These are phyloP conservation scores for Candida namnaoensis DNA, from an alignment of 805 yeast genomes.

Conservation along the genomic window DNA sequence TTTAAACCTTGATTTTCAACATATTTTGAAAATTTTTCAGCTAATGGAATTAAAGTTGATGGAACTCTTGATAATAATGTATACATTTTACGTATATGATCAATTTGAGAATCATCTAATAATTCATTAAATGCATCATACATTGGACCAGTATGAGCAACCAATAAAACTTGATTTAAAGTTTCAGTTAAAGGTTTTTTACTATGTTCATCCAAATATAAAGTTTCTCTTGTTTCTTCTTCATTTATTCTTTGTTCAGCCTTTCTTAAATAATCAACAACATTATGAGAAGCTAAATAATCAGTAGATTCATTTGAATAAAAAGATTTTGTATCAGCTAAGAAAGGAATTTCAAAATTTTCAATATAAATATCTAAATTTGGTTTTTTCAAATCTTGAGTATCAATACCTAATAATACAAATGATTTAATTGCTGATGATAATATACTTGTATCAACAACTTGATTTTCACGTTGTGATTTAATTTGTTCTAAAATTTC, in stretches of 20 bases:
- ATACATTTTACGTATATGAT: conserved; percentile 74
- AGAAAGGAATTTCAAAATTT: conserved; percentile 69
- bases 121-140: conserved; percentile 71
- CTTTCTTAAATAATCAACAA: conserved; percentile 83
- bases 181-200: conserved; percentile 68
- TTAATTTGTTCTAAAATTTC: conserved; percentile 74
- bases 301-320: conserved; percentile 60
- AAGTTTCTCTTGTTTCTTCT: conserved; percentile 70
- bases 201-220: conserved; percentile 81
- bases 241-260: conserved; percentile 79
- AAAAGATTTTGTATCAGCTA: conserved; percentile 59
- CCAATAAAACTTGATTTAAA: conserved; percentile 68
- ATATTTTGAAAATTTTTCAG: conserved; percentile 62
- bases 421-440: conserved; percentile 76
- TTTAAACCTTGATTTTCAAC: conserved; percentile 57
- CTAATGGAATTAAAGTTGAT: conserved; percentile 68
- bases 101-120: conserved; percentile 61
- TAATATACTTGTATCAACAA: conserved; percentile 57
- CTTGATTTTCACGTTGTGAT: conserved; percentile 70
- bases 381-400: conserved; percentile 79
- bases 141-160: conserved; percentile 66
- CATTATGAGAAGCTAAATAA: conserved; percentile 65
- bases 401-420: conserved; percentile 85
- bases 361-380: conserved; percentile 76
- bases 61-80: conserved; percentile 70